These are phyloP conservation scores for Helminthosporium solani DNA, from an alignment of 2,329 filamentous ascomycete species.

Conservation along the genomic window DNA sequence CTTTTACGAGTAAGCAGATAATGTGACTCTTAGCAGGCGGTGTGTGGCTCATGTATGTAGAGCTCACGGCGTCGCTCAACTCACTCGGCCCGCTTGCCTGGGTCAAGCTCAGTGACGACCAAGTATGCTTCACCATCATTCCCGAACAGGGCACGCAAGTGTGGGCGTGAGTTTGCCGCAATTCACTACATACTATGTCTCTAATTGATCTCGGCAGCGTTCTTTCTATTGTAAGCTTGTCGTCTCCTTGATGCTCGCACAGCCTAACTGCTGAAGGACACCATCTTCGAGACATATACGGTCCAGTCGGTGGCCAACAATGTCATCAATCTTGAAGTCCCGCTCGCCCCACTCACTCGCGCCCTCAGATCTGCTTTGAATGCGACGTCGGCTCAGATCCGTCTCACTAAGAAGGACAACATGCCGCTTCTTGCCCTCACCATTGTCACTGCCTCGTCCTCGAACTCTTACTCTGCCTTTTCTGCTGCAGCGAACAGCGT, in stretches of 20 bases:
- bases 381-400: conserved; percentile 77
- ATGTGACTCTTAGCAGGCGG: neutral
- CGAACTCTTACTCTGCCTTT: conserved; percentile 47
- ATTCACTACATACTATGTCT: conserved; percentile 9
- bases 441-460: conserved; percentile 71
- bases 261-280: conserved; percentile 58
- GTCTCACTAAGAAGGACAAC: conserved; percentile 89
- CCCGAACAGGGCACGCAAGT: conserved; percentile 94
- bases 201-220: conserved; percentile 38
- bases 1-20: conserved; percentile 53
- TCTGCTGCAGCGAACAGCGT: conserved; percentile 28
- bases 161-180: conserved; percentile 70
- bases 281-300: conserved; percentile 85
- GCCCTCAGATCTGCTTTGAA: conserved; percentile 87
- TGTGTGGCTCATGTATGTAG: conserved; percentile 36
- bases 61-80: conserved; percentile 62
- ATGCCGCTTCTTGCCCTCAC: conserved; percentile 86
- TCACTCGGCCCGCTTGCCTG: conserved; percentile 81
- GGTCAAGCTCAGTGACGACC: conserved; percentile 84
- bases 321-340: conserved; percentile 94
- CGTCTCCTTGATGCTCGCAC: neutral
- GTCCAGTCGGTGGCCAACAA: conserved; percentile 86
- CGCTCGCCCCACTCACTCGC: conserved; percentile 81
- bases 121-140: conserved; percentile 91
- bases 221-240: conserved; percentile 46